Evolutionary conservation across 345 rosid genomes (phyloP), one percentile per base, ranked within the genome.

Genomic region (Brassica cretica): DNA sequence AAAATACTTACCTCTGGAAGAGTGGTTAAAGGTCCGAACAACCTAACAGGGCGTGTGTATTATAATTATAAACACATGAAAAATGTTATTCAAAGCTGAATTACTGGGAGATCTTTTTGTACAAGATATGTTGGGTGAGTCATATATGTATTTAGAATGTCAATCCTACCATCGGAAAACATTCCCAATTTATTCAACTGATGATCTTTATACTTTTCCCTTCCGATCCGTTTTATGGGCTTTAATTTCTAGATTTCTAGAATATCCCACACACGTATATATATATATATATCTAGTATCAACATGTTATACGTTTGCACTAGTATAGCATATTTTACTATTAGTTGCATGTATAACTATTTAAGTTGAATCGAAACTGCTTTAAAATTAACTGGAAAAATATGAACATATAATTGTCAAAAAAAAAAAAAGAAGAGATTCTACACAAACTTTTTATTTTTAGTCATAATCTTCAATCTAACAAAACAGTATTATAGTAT

Each of bases 1-100:
- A 78, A 64, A 46, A 44, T 15, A 79, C 39, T 79, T 62, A 74
- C 75, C 75, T 68, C 29, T 21, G 19, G 39, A 64, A 70, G 73
- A 58, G 83, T 80, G 83, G 83, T 80, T 80, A 80, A 75, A 80
- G 4, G n/a, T 46, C 68, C 6, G 73, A 80, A 79, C 83, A 80
- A 75, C 72, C 76, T 70, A 80, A 41, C 14, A 62, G 72, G 64
- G 64, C 75, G 79, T 73, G 77, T 56, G 53, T 59, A 59, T 29
- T 21, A 66, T 33, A 33, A 39, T 44, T 66, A 59, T 24, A 60
- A 66, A 35, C 6, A 64, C 66, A 71, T 7, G 27, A 41, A 71
- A 39, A 33, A 0, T 65, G 46, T 16, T 25, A 63, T 19, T 41
- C 27, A 72, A 58, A 24, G 68, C 77, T 58, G 68, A 64, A 9